Evolutionary conservation across 345 rosid species (phyloP).

Genomic region (Draba incana): DNA sequence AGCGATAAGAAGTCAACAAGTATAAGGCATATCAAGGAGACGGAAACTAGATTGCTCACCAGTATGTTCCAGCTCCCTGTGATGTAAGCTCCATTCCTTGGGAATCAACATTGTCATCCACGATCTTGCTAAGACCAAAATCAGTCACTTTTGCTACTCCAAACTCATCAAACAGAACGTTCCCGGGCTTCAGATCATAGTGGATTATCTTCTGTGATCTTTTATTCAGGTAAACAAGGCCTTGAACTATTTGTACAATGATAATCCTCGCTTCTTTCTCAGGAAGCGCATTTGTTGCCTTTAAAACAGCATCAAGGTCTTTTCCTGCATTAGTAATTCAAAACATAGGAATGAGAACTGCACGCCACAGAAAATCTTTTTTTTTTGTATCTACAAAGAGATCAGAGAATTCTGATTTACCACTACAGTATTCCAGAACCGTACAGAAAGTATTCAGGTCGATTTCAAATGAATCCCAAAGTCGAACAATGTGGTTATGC

Average conservation of each 20-base stretch:
- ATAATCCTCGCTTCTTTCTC: constrained; percentile 96
- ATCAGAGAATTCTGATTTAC: constrained; percentile 48
- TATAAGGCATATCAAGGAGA: constrained; percentile 10
- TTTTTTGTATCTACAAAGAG: constrained; percentile 13
- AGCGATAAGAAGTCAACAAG: constrained; percentile 8
- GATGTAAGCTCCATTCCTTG: constrained; percentile 99
- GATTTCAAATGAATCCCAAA: constrained; percentile 98
- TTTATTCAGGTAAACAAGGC: constrained; percentile 91
- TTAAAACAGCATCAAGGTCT: constrained; percentile 97
- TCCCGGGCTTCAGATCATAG: constrained; percentile 99
- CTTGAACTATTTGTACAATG: constrained; percentile 94
- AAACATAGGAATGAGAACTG: constrained; percentile 23
- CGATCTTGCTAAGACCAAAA: constrained; percentile 99
- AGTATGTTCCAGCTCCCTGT: constrained; percentile 99
- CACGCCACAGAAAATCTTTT: constrained; percentile 12
- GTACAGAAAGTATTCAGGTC: constrained; percentile 98
- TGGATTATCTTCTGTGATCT: constrained; percentile 88
- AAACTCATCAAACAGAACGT: constrained; percentile 94
- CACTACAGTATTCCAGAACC: constrained; percentile 92
- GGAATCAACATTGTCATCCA: constrained; percentile 91
- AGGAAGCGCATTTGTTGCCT: constrained; percentile 90
- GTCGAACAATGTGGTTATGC: constrained; percentile 96
- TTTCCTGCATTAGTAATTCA: constrained; percentile 61
- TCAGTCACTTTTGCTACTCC: constrained; percentile 98
- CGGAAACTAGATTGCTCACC: constrained; percentile 55